Base-by-base conservation (phyloP, 2,329 filamentous ascomycete genomes). In the Aaosphaeria arxii region DNA sequence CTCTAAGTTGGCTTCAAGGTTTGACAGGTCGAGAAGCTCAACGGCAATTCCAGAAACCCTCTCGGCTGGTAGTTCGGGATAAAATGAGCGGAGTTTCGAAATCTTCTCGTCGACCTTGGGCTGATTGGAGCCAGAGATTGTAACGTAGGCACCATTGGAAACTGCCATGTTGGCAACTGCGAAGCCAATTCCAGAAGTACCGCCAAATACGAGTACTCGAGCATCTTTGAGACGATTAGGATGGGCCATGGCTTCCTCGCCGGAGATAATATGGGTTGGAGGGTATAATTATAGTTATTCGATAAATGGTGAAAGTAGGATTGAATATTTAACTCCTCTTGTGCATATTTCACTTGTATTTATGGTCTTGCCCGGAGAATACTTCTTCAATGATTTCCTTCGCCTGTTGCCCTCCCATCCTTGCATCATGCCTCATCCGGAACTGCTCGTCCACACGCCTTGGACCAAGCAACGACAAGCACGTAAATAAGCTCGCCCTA, bases 151-250 rank as follows among this genome's bases (percentile, higher is more conserved):
- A 32, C 81, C 81, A 48, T 77, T 70, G 45, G 80, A 78, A 39
- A 86, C 62, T 11, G 74, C 70, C 2, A 77, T 79, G 71, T 85
- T 78, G 44, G 84, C 83, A 7, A 84, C 80, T 46, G 71, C 76
- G 53, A 77, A 82, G 31, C 84, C 85, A 38, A 88, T 83, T 44
- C 85, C 85, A 11, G 79, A 77, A 2, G 81, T 80, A 38, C 83
- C 85, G 40, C 85, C 85, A 42, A 87, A 74, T 59, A 88, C 69
- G 38, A 88, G 77, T 56, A 85, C 66, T 51, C 71, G 74, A 30
- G 68, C 62, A 53, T 62, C 65, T 7, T 65, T 52, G 31, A 81
- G 75, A 59, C 79, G 80, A 54, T 40, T 40, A 7, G 39, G 7
- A 4, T 40, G 17, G 17, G 17, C 17, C 17, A 24, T 24, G 17